Base-by-base conservation (phyloP, 1,139 yeast species). In the Saccharomycopsis crataegensis region DNA sequence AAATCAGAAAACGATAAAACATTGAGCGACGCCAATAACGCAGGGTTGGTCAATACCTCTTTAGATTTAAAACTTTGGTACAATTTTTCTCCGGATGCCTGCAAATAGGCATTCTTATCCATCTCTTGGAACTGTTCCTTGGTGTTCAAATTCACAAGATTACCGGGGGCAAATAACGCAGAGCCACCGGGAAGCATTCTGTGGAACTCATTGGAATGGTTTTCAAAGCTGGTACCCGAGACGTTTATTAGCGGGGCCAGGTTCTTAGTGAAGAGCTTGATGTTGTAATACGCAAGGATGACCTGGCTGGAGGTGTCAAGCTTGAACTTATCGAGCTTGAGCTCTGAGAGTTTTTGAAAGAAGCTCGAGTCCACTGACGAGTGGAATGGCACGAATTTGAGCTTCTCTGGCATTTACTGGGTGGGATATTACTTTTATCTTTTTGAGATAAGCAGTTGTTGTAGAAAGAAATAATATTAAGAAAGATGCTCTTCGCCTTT, bases 311-410 rank as follows among this genome's bases (percentile, higher is more conserved):
- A 67, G 43, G 79, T 72, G 61, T 82, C 86, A 46, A 86, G 73
- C 64, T 83, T 85, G 63, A 79, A 78, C 50, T 80, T 76, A 58
- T 86, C 80, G 49, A 89, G 74, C 64, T 89, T 89, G 61, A 79
- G 67, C 52, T 78, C 78, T 0, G 93, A 76, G 22, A 93, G 74
- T 60, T 77, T 79, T 46, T 84, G 82, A 70, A 93, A 93, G 68
- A 93, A 93, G 0, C 96, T 80, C 0, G 96, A 80, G 63, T 91
- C 97, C 38, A 86, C 82, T 65, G 86, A 86, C 1, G 96, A 84
- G 57, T 78, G 81, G 32, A 82, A 69, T 0, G 87, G 78, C 0
- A 79, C 74, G 66, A 74, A 83, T 59, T 73, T 73, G 40, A 78
- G 59, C 32, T 51, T 42, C 5, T 56, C 52, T 8, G 46, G 6